Evolutionary conservation across 306 rosid species (phyloP).

Genomic region (Quercus alba): DNA sequence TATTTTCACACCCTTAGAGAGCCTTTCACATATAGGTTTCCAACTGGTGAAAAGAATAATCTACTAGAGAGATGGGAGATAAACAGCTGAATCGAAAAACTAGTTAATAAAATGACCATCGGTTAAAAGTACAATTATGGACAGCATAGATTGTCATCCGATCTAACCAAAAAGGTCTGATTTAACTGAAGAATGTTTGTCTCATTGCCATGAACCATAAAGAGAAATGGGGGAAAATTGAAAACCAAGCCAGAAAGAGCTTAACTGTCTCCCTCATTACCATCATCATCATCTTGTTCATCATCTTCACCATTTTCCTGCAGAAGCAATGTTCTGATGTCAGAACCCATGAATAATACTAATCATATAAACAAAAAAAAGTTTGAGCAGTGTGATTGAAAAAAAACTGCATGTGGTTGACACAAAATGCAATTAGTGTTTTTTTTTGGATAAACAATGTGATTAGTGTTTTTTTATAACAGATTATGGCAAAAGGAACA

Average conservation of each 20-base stretch:
- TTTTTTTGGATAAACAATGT: too few species aligned
- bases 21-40: neutral
- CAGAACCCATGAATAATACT: neutral
- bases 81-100: neutral
- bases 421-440: too few species aligned
- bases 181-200: neutral
- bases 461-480: too few species aligned
- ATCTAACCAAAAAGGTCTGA: neutral
- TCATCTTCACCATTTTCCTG: slow-evolving; percentile 47
- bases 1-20: neutral
- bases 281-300: slow-evolving; percentile 15
- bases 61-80: neutral
- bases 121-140: neutral
- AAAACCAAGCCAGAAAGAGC: neutral
- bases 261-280: slow-evolving; percentile 8
- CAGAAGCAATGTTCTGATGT: neutral
- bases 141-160: neutral
- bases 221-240: neutral
- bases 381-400: neutral
- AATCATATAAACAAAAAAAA: neutral
- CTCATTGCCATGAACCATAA: neutral
- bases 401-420: too few species aligned
- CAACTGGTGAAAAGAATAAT: neutral
- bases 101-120: neutral
- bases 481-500: too few species aligned